Base-by-base conservation (phyloP, 495 filamentous ascomycete genomes). In the Cairneyella variabilis region DNA sequence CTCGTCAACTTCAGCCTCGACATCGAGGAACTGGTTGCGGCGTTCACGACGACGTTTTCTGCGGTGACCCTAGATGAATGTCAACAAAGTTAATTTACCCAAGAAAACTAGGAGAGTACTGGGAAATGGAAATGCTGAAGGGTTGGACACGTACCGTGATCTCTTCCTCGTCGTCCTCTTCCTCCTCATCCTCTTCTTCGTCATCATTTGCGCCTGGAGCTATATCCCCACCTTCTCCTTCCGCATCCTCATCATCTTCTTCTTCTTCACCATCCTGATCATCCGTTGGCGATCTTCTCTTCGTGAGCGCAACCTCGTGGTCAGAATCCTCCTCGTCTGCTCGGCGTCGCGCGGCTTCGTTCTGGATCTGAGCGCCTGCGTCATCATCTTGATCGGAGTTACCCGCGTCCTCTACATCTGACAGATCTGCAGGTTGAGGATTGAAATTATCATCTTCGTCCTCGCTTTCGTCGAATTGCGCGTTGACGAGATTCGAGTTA, bases 1-100 rank as follows among this genome's bases (percentile, higher is more conserved):
- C 26, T 89, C 92, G 57, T 96, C 92, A 51, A 97, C 92, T 70
- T 95, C 93, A 63, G 92, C 92, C 74, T 97, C 93, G 56, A 88
- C 86, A 78, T 98, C 93, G 70, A 98, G 78, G 82, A 96, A 97
- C 44, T 83, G 78, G 56, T 87, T 85, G 48, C 88, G 78, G 48
- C 76, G 78, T 56, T 85, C 82, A 51, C 75, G 71, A 64, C 80
- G 82, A 40, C 91, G 87, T 66, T 97, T 97, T 55, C 83, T 76
- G 38, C 87, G 86, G 58, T 83, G 89, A 59, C 79, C 78, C 86
- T 93, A 57, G n/a, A 27, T 2, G 37, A 49, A 25, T 40, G 26
- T 62, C 36, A 62, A 23, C 44, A 37, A 61, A 53, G 6, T 32
- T 37, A 36, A 56, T 39, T 44, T 50, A 3, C 39, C 51, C 52